Percentiles rank a stretch among this genome's conserved stretches.
Conservation (phyloP, 345 rosid species). For the Ricinus communis region DNA sequence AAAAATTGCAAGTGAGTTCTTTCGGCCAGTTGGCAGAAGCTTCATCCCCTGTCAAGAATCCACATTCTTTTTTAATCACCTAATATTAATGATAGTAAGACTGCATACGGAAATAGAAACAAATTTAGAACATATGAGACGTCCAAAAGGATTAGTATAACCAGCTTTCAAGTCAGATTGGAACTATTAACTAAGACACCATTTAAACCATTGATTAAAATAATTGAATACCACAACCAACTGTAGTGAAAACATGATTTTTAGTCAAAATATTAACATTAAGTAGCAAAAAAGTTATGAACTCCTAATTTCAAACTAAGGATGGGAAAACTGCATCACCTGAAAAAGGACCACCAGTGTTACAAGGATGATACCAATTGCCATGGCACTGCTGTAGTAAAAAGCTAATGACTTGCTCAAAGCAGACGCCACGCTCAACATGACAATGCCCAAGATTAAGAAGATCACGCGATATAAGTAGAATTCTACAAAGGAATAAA, state of each 20-base stretch:
- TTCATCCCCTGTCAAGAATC: slow-evolving; percentile 76
- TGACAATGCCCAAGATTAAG: slow-evolving; percentile 54
- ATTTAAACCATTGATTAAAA: neutral
- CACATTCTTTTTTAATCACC: neutral
- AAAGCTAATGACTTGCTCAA: slow-evolving; percentile 77
- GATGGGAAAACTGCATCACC: slow-evolving; percentile 38
- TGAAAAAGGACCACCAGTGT: slow-evolving; percentile 81
- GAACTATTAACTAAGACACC: neutral
- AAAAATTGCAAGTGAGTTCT: slow-evolving; percentile 75
- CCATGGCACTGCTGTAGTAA: slow-evolving; percentile 93
- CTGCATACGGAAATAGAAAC: neutral
- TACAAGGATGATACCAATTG: slow-evolving; percentile 84
- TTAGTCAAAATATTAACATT: neutral
- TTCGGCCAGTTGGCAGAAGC: slow-evolving; percentile 85
- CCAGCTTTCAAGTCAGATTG: neutral
- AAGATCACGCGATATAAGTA: slow-evolving; percentile 62
- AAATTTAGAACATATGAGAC: neutral
- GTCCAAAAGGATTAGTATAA: neutral
- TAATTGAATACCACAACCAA: neutral
- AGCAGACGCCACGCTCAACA: slow-evolving; percentile 59
- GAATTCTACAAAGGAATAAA: slow-evolving; percentile 49
- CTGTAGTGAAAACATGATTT: neutral
- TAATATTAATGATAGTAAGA: slow-evolving; percentile 1
- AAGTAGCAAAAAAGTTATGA: neutral
- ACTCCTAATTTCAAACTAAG: neutral